Percentiles rank a stretch among this genome's conserved stretches.
Evolutionary conservation across 176 grass and related monocot genomes (phyloP).

Genomic region (Carex kokanica): DNA sequence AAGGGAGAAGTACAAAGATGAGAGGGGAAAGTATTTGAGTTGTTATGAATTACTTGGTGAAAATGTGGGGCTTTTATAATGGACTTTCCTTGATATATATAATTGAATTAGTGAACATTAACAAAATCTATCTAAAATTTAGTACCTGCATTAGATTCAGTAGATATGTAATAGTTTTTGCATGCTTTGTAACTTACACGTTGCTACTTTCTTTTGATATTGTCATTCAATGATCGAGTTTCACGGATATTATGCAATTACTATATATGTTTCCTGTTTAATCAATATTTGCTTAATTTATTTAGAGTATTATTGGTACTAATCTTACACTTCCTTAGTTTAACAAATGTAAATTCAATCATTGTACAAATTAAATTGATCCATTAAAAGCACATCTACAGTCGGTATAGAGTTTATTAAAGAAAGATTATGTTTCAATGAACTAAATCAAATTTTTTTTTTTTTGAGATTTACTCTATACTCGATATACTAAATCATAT

Average conservation of each 20-base stretch:
- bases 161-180: neutral
- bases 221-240: neutral
- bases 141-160: neutral
- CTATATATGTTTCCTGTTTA: neutral
- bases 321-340: neutral
- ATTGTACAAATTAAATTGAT: neutral
- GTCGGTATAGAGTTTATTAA: neutral
- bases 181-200: neutral
- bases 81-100: neutral
- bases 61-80: neutral
- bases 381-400: neutral
- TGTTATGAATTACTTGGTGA: neutral
- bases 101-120: neutral
- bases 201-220: neutral
- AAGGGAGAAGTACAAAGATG: neutral
- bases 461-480: neutral
- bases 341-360: neutral
- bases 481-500: neutral
- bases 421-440: neutral
- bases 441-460: neutral
- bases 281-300: neutral
- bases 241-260: neutral
- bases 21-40: neutral
- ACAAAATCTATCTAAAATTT: conserved; percentile 8
- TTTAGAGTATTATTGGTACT: conserved; percentile 1